Evolutionary conservation across 2,329 filamentous ascomycete genomes (phyloP).

Genomic region (Aureobasidium sp.): DNA sequence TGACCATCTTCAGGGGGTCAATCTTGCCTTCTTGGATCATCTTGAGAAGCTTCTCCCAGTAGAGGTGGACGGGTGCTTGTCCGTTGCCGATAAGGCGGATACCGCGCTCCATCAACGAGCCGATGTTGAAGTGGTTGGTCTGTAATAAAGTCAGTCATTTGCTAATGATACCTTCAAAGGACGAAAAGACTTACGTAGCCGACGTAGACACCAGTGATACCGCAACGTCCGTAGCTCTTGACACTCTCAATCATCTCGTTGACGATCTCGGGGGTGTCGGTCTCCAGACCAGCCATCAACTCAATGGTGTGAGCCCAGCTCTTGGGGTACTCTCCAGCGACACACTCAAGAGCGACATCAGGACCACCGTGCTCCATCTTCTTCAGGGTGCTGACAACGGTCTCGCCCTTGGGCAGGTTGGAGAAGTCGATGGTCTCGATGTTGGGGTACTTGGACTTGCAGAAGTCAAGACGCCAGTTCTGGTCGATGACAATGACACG

Average conservation of each 20-base stretch:
- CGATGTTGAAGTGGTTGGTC: conserved; percentile 72
- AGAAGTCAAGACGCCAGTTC: conserved; percentile 59
- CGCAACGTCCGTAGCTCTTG: conserved; percentile 61
- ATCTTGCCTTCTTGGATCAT: conserved; percentile 59
- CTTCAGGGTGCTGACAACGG: conserved; percentile 63
- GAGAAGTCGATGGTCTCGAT: conserved; percentile 62
- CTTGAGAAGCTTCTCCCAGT: conserved; percentile 70
- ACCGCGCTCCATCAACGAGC: conserved; percentile 78
- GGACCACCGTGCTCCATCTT: conserved; percentile 65
- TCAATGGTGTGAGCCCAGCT: conserved; percentile 54
- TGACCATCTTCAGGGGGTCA: conserved; percentile 71
- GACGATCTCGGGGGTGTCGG: conserved; percentile 71
- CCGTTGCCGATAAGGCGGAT: conserved; percentile 65
- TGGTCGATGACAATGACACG: conserved; percentile 73
- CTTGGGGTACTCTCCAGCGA: conserved; percentile 55
- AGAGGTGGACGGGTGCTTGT: conserved; percentile 67
- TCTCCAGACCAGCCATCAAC: conserved; percentile 60
- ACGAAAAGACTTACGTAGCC: conserved; percentile 42
- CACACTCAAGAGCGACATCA: conserved; percentile 64
- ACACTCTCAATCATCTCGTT: conserved; percentile 75
- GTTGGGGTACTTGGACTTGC: conserved; percentile 56
- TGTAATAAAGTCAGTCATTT: conserved; percentile 23
- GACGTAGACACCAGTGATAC: conserved; percentile 65
- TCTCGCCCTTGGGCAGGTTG: conserved; percentile 47
- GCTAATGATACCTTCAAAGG: conserved; percentile 7